Evolutionary conservation across 1,139 yeast genomes (phyloP).

Genomic region (Trichomonascaceae sp.): DNA sequence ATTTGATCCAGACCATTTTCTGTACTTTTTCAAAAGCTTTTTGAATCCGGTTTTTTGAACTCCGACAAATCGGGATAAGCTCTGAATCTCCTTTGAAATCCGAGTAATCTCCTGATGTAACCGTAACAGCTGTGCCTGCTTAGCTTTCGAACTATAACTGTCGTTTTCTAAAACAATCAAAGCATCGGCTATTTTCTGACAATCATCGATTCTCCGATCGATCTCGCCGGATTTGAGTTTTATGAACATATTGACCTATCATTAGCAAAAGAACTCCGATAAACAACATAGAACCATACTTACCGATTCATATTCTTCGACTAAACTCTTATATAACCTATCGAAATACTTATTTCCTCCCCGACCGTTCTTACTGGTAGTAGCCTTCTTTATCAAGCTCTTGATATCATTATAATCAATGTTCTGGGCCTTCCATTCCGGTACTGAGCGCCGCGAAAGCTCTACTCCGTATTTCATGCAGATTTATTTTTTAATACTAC

Average conservation of each 20-base stretch:
- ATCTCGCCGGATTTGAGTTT: slow-evolving; percentile 61
- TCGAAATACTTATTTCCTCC: slow-evolving; percentile 16
- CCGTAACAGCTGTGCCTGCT: slow-evolving; percentile 25
- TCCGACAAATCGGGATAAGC: slow-evolving; percentile 65
- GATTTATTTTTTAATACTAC: not conserved
- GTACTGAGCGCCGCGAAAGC: slow-evolving; percentile 66
- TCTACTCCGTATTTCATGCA: slow-evolving; percentile 86
- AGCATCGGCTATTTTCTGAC: slow-evolving; percentile 36
- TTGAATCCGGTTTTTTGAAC: slow-evolving; percentile 78
- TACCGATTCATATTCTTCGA: slow-evolving; percentile 47
- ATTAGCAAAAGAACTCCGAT: not conserved
- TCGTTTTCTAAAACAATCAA: slow-evolving; percentile 23
- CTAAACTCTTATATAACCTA: slow-evolving; percentile 31
- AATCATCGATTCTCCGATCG: slow-evolving; percentile 37
- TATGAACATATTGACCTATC: slow-evolving; percentile 43
- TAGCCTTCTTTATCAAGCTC: slow-evolving; percentile 48
- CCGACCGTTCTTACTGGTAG: slow-evolving; percentile 28
- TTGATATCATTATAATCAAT: slow-evolving; percentile 77
- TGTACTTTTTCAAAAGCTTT: slow-evolving; percentile 73
- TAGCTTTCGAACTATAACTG: slow-evolving; percentile 22
- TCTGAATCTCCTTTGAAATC: slow-evolving; percentile 57
- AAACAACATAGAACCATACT: slow-evolving; percentile 6
- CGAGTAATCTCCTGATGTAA: slow-evolving; percentile 36
- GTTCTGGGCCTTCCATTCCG: slow-evolving; percentile 83
- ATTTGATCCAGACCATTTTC: slow-evolving; percentile 49